Evolutionary conservation across 352 stramenopile genomes (phyloP).

Genomic region (Halophytophthora batemanensis): DNA sequence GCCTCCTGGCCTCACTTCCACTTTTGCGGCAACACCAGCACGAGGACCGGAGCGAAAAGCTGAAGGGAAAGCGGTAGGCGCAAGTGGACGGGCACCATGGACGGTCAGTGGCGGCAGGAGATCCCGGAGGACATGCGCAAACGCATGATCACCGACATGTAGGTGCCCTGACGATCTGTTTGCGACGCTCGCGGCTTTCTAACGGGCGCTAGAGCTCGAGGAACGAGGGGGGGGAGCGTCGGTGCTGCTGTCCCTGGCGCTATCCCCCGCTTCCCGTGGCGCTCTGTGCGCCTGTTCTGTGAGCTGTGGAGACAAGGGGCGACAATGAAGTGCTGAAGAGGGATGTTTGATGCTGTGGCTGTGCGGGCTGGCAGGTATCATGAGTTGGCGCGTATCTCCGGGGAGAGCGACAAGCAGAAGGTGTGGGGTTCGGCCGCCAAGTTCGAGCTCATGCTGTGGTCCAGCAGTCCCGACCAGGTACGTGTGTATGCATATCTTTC

Average conservation of each 20-base stretch:
- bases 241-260: not conserved
- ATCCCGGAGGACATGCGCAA: slow-evolving; percentile 81
- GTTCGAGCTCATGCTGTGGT: slow-evolving; percentile 87
- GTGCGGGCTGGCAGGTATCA: slow-evolving; percentile 53
- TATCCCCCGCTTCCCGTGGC: too few species aligned
- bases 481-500: slow-evolving; percentile 3
- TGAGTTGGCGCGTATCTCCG: slow-evolving; percentile 78
- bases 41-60: slow-evolving; percentile 8
- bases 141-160: slow-evolving; percentile 89
- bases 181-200: not conserved
- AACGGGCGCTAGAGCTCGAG: not conserved
- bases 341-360: not conserved
- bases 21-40: slow-evolving; percentile 31
- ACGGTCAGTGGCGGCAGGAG: slow-evolving; percentile 71
- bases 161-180: slow-evolving; percentile 15
- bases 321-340: not conserved
- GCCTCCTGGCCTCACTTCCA: slow-evolving; percentile 32
- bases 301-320: not conserved
- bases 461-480: slow-evolving; percentile 67
- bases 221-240: not conserved
- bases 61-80: slow-evolving; percentile 11
- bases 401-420: slow-evolving; percentile 81
- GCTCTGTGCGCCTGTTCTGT: not conserved
- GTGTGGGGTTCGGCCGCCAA: slow-evolving; percentile 83
- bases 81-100: slow-evolving; percentile 33